phyloP scores from a whole-genome alignment of 352 stramenopile genomes.

The Peronosclerospora sorghi region DNA sequence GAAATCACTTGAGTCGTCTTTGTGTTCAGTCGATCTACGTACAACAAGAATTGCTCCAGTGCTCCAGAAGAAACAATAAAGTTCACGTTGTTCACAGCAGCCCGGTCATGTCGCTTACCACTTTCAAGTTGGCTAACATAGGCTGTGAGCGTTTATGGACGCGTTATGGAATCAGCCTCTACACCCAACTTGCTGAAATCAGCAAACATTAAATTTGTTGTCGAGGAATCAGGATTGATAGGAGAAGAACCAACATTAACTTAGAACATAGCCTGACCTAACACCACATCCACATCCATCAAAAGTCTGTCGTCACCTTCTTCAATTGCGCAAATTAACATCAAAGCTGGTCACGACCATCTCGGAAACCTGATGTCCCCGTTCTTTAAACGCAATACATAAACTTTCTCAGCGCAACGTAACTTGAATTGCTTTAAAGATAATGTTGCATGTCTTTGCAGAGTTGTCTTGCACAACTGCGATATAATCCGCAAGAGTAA shows the following conservation, averaged over 20 bases:
- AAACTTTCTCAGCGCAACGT: slow-evolving; percentile 40
- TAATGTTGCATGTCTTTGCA: slow-evolving; percentile 33
- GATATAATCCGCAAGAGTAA: slow-evolving; percentile 32
- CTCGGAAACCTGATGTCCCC: slow-evolving; percentile 28
- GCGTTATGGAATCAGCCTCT: slow-evolving; percentile 15
- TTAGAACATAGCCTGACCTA: slow-evolving; percentile 39
- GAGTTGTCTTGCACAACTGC: slow-evolving; percentile 31
- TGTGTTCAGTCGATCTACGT: slow-evolving; percentile 43
- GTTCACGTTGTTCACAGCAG: slow-evolving; percentile 35
- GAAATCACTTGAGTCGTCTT: slow-evolving; percentile 41
- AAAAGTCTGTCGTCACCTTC: slow-evolving; percentile 34
- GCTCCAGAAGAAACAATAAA: slow-evolving; percentile 29
- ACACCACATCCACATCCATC: slow-evolving; percentile 35
- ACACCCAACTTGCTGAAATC: slow-evolving; percentile 33
- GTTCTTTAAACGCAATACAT: slow-evolving; percentile 37
- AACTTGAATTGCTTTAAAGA: slow-evolving; percentile 46
- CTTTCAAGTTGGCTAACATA: slow-evolving; percentile 33
- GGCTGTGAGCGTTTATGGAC: slow-evolving; percentile 35
- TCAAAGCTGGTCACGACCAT: slow-evolving; percentile 40
- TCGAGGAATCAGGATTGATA: slow-evolving; percentile 24
- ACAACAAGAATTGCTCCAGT: slow-evolving; percentile 57
- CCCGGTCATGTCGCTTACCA: slow-evolving; percentile 32
- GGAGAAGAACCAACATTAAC: slow-evolving; percentile 33
- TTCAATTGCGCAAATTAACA: slow-evolving; percentile 31
- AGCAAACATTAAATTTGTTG: slow-evolving; percentile 39